Conservation (phyloP, 345 rosid species). For the Anastatica hierochuntica region DNA sequence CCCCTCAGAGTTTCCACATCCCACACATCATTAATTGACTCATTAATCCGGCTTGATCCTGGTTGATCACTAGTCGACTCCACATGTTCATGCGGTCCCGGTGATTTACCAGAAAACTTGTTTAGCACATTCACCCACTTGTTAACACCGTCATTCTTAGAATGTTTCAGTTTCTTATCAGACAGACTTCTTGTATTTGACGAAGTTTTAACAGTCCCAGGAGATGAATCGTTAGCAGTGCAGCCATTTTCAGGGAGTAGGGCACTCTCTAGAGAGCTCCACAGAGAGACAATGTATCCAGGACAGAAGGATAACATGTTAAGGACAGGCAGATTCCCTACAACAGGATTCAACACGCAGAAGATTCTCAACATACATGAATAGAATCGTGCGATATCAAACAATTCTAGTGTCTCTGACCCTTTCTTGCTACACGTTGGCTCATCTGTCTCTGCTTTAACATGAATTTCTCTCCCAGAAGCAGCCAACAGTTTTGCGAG, state of each 20-base stretch:
- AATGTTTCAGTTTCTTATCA: slow-evolving; percentile 41
- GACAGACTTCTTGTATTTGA: slow-evolving; percentile 28
- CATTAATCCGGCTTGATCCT: slow-evolving; percentile 32
- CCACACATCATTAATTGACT: slow-evolving; percentile 49
- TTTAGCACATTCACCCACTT: slow-evolving; percentile 67
- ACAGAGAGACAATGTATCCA: slow-evolving; percentile 54
- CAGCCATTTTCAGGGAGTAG: slow-evolving; percentile 34
- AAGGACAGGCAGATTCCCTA: slow-evolving; percentile 73
- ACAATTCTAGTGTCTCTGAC: slow-evolving; percentile 39
- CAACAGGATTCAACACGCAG: slow-evolving; percentile 44
- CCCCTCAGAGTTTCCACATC: slow-evolving; percentile 54
- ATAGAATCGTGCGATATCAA: slow-evolving; percentile 68
- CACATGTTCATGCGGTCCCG: slow-evolving; percentile 23
- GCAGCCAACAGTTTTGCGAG: slow-evolving; percentile 60
- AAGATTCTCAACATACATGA: slow-evolving; percentile 76
- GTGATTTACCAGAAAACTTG: slow-evolving; percentile 71
- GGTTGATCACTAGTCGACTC: slow-evolving; percentile 30
- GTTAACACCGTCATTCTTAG: slow-evolving; percentile 46
- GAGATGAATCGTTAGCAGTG: slow-evolving; percentile 11
- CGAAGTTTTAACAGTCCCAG: slow-evolving; percentile 24
- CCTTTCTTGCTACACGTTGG: slow-evolving; percentile 22
- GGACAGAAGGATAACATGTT: slow-evolving; percentile 88
- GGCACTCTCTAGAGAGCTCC: slow-evolving; percentile 53
- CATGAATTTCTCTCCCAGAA: slow-evolving; percentile 30
- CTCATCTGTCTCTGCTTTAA: slow-evolving; percentile 20